Conservation (phyloP, 2,329 filamentous ascomycete genomes). For the Ophiosphaerella herpotricha region DNA sequence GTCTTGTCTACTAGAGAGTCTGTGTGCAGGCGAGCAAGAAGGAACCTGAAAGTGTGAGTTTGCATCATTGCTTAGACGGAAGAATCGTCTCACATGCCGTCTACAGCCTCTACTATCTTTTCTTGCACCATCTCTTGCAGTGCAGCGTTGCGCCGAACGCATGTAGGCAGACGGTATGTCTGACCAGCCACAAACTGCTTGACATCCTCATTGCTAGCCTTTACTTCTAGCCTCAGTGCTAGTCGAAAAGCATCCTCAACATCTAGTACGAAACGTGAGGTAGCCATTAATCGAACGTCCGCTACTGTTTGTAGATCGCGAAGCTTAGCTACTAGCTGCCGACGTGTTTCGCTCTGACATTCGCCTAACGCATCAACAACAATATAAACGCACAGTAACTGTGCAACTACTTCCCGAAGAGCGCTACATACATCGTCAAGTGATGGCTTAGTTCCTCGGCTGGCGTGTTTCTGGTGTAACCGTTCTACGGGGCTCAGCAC, state of each 20-base stretch:
- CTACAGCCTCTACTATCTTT: conserved; percentile 21
- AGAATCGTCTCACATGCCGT: not conserved
- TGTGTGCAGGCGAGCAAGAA: conserved; percentile 2
- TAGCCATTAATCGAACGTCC: conserved; percentile 12
- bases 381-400: conserved; percentile 15
- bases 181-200: conserved; percentile 15
- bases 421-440: conserved; percentile 8
- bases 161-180: conserved; percentile 16
- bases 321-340: not conserved
- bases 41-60: conserved; percentile 6
- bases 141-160: conserved; percentile 9
- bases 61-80: not conserved
- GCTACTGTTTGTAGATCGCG: conserved; percentile 4
- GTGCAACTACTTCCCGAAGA: conserved; percentile 4
- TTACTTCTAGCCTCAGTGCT: conserved; percentile 13
- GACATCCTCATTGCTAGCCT: conserved; percentile 22
- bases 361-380: conserved; percentile 45
- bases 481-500: not conserved
- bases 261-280: conserved; percentile 18
- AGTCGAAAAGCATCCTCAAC: conserved; percentile 9
- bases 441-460: conserved; percentile 9
- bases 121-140: conserved; percentile 20
- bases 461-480: conserved; percentile 6
- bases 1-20: conserved; percentile 2
- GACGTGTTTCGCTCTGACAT: conserved; percentile 21